A percentile compares a stretch with the other conserved stretches of the same genome.
These are phyloP conservation scores for Darksidea phi DNA, from an alignment of 495 filamentous ascomycete genomes.

Conservation along the genomic window DNA sequence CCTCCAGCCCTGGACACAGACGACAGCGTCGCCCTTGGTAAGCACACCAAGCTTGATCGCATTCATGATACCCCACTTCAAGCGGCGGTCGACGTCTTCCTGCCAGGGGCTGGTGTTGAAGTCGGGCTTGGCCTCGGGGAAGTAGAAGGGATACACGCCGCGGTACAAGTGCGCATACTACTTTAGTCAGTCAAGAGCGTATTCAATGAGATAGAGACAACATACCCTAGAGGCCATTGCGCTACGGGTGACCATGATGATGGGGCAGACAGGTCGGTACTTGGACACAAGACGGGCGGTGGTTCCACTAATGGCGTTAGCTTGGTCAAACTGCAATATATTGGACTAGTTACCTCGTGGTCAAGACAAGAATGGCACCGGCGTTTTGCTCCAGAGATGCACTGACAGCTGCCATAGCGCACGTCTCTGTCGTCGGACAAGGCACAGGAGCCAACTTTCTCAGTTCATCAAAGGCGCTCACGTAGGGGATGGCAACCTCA, in stretches of 20 bases:
- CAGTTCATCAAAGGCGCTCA: constrained; percentile 94
- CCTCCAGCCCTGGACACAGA: constrained; percentile 97
- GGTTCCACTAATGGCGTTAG: constrained; percentile 58
- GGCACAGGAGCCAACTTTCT: constrained; percentile 77
- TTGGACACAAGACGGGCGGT: constrained; percentile 95
- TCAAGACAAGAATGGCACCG: constrained; percentile 89
- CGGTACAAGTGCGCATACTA: constrained; percentile 92
- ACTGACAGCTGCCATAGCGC: constrained; percentile 93
- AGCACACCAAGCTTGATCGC: constrained; percentile 83
- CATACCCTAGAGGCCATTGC: constrained; percentile 69
- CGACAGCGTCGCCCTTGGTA: constrained; percentile 75
- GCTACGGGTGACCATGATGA: constrained; percentile 96
- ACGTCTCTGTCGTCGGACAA: constrained; percentile 81
- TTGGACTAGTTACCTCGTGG: constrained; percentile 62
- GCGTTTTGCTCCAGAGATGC: constrained; percentile 93
- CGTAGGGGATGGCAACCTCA: constrained; percentile 94
- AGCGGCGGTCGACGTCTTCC: constrained; percentile 93
- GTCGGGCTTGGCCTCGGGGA: constrained; percentile 89
- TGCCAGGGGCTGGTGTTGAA: constrained; percentile 89
- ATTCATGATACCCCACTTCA: constrained; percentile 88
- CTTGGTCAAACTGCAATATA: neutral
- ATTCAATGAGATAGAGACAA: constrained; percentile 4
- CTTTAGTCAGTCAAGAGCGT: constrained; percentile 1
- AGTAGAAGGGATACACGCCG: constrained; percentile 95
- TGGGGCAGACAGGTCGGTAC: constrained; percentile 96